Evolutionary conservation across 106 monocot species (phyloP), one percentile per base, ranked within the genome.

Genomic region (Apostasia shenzhenica): DNA sequence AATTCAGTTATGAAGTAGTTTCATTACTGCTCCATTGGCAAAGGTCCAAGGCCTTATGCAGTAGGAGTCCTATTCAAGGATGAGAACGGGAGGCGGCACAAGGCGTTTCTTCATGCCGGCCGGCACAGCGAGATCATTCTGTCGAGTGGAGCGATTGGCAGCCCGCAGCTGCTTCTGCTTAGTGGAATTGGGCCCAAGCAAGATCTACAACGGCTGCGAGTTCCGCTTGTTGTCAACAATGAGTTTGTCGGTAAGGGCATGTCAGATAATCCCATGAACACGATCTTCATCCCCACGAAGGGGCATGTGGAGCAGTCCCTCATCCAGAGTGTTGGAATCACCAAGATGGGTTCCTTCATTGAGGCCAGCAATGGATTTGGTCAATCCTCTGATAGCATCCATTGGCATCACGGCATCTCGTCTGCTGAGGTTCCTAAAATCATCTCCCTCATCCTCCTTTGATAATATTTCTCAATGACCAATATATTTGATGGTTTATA

Each of bases 331-430:
- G 97, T 99, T 0, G 97, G 97, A 14, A 93, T 99, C 76, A 99
- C 97, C 1, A 85, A 87, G 48, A 67, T 76, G 9, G 92, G 92
- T 5, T 70, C 83, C n/a, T 99, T 87, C 71, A 99, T 99, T 48
- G 97, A 92, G 74, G 97, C 92, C n/a, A 89, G 89, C 76, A 97
- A 86, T 58, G 97, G 97, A 1, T 92, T 92, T 66, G 65, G 95
- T 63, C 86, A 95, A 75, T 95, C 95, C 12, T 45, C 75, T 1
- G 86, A 95, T 55, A 95, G 95, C 81, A 86, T 95, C 75, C 80
- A 79, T 7, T 92, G 91, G 76, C 86, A 95, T 74, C 97, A 97
- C 51, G 97, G 97, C 48, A 89, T 97, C 81, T 82, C 87, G 82
- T 97, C 97, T 8, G 97, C 92, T 53, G 97, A 97, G 94, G 94